phyloP scores from a whole-genome alignment of 2,329 filamentous ascomycete genomes.

The Fusarium drepaniforme region DNA sequence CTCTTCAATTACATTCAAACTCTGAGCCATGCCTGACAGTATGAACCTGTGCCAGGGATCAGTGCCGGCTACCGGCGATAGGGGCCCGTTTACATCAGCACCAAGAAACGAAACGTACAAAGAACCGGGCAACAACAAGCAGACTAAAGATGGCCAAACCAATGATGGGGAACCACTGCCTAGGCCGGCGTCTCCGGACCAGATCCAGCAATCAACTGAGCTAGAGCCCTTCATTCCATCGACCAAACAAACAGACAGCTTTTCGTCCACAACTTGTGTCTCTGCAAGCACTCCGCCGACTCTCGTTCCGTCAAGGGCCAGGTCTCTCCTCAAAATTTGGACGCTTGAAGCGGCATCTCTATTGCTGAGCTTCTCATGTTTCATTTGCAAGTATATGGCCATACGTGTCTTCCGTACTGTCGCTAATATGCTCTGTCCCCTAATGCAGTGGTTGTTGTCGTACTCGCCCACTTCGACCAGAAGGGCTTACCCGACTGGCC shows the following conservation, averaged over 20 bases:
- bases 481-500: not conserved
- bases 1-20: not conserved
- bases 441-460: not conserved
- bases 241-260: not conserved
- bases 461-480: not conserved
- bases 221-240: not conserved
- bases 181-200: not conserved
- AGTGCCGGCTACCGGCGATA: not conserved
- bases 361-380: not conserved
- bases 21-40: not conserved
- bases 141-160: accelerated
- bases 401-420: not conserved
- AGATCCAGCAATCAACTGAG: not conserved
- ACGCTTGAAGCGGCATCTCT: not conserved
- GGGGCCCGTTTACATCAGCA: not conserved
- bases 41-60: not conserved
- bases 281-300: not conserved
- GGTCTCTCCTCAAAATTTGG: not conserved
- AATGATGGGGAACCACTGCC: not conserved
- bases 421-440: not conserved
- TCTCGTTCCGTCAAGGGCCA: not conserved
- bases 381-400: not conserved
- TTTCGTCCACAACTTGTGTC: not conserved
- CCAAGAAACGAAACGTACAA: not conserved
- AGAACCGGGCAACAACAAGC: too few species aligned